Conservation (phyloP, 2,329 filamentous ascomycete genomes). For the Penicillium sp. region DNA sequence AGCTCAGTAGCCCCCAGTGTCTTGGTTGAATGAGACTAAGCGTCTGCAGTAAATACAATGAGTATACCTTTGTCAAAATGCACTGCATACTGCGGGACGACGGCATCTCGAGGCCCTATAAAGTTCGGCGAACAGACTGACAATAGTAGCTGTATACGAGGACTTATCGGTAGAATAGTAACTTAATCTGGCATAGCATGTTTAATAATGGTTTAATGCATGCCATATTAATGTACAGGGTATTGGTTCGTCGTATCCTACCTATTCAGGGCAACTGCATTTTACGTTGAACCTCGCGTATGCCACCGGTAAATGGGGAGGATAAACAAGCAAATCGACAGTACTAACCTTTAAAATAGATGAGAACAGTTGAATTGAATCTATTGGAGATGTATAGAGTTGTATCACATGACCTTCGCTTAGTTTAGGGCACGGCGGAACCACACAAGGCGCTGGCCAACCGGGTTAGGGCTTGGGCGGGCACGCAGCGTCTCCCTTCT, state of each 20-base stretch:
- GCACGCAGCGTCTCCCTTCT: constrained; percentile 35
- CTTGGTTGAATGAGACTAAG: too few relatives aligned
- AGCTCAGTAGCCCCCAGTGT: too few relatives aligned
- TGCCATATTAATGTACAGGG: background rate
- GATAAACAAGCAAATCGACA: too few relatives aligned
- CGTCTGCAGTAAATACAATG: too few relatives aligned
- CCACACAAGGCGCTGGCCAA: constrained; percentile 29
- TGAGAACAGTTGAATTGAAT: background rate
- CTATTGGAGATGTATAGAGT: constrained; percentile 1
- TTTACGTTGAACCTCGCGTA: background rate
- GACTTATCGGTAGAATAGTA: background rate
- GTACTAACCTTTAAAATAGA: too few relatives aligned
- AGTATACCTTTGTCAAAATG: too few relatives aligned
- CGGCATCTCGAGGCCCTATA: too few relatives aligned
- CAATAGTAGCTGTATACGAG: background rate
- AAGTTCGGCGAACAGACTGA: too few relatives aligned
- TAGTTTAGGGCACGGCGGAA: constrained; percentile 31
- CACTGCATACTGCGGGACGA: too few relatives aligned
- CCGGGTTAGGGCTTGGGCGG: constrained; percentile 40
- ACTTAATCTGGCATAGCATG: background rate
- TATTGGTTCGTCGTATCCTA: background rate
- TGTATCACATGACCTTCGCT: constrained; percentile 33
- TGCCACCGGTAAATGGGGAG: too few relatives aligned
- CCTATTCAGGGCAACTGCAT: background rate
- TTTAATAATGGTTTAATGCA: background rate